Base-by-base conservation (phyloP, 2,329 filamentous ascomycete species). In the Fusarium mangiferae region DNA sequence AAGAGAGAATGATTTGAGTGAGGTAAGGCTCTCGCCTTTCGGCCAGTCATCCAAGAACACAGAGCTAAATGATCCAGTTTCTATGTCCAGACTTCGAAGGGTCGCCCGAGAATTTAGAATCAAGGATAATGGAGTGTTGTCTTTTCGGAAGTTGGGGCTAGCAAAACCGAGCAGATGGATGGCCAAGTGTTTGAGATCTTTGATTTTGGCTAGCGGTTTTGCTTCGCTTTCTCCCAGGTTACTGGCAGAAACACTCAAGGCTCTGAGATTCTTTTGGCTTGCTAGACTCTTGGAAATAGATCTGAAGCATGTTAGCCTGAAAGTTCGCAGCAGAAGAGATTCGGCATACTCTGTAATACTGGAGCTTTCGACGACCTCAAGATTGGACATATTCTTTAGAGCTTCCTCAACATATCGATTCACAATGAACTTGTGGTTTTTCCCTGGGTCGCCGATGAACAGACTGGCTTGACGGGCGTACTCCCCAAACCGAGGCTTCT, bases 341-440 rank as follows among this genome's bases (percentile, higher is more conserved):
- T 20, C 8, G 4, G 39, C 38, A 45, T 57, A 78, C 76, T 58
- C 28, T 28, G 75, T 76, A 8, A 75, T 15, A 3, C 60, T 33
- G 1, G 18, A 22, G 0, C 56, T 62, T 48, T 75, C 57, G 2
- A 78, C 35, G 44, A 76, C 42, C 15, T 77, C 73, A 6, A 78
- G 49, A 35, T 74, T 75, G 1, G 33, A 11, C 22, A 72, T 26
- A 4, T 66, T 74, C 4, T 69, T 62, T 5, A 78, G 38, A 0
- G 64, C 58, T 46, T 77, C 76, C 20, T 78, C 73, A 2, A 70
- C 6, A 15, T 77, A 78, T 49, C 70, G 61, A 6, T 65, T 14
- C 14, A 73, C 54, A 13, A 77, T 72, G 10, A 41, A 54, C 26
- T 30, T 18, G 15, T 77, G 73, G 7, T 73, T 76, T 22, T 22